These are phyloP conservation scores for Aspergillus sp. DNA, from an alignment of 2,329 filamentous ascomycete genomes.

Conservation along the genomic window DNA sequence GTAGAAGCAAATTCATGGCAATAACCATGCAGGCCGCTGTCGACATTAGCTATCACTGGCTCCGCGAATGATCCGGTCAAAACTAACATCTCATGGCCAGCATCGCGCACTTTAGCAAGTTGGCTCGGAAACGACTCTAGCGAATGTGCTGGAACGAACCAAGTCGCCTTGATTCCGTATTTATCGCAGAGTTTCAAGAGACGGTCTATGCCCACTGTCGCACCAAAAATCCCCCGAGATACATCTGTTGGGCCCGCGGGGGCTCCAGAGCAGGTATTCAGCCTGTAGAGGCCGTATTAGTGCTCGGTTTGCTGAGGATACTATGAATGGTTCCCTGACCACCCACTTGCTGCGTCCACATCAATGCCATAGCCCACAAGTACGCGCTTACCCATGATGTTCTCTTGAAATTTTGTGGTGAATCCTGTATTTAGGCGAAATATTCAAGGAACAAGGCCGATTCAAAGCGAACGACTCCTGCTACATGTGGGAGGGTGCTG, in stretches of 20 bases:
- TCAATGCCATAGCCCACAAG: conserved; percentile 32
- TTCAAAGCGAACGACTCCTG: no score
- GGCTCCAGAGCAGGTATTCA: not conserved
- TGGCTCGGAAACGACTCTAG: no score
- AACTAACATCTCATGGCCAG: no score
- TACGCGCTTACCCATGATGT: conserved; percentile 17
- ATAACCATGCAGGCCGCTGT: no score
- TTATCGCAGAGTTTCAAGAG: conserved; percentile 72
- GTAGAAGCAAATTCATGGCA: no score
- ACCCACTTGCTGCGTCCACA: conserved; percentile 33
- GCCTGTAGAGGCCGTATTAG: not conserved
- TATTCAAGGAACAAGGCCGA: no score
- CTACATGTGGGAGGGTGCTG: no score
- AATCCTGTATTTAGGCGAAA: no score
- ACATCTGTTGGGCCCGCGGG: not conserved
- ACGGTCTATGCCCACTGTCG: conserved; percentile 63
- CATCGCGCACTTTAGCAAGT: no score
- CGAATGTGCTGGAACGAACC: conserved; percentile 66
- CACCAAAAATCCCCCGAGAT: not conserved
- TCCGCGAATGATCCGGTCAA: no score
- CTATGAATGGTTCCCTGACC: conserved; percentile 10
- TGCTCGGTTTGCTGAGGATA: not conserved
- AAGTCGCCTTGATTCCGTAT: conserved; percentile 68
- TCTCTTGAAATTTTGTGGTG: not conserved
- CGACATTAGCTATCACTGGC: no score